Evolutionary conservation across 2,329 filamentous ascomycete genomes (phyloP).

Genomic region (Lasiodiplodia sp.): DNA sequence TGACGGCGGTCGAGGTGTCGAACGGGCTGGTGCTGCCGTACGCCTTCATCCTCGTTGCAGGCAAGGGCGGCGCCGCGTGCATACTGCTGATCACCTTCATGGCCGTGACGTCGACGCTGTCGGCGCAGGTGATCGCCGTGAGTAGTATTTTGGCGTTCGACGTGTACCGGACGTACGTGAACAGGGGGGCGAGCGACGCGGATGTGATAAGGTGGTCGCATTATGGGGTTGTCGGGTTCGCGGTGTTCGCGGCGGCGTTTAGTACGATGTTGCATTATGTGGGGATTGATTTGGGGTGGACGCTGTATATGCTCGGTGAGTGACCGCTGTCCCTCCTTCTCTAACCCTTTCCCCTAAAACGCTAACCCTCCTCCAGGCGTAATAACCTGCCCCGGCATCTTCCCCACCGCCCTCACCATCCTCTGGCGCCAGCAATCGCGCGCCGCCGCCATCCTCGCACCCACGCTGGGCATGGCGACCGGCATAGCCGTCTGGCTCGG

Average conservation of each 20-base stretch:
- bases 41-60: constrained; percentile 48
- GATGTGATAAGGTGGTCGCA: constrained; percentile 62
- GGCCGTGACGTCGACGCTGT: constrained; percentile 57
- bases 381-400: constrained; percentile 61
- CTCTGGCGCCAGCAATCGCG: constrained; percentile 61
- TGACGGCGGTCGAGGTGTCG: constrained; percentile 47
- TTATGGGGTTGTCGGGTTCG: constrained; percentile 61
- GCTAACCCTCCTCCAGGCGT: no score
- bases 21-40: constrained; percentile 50
- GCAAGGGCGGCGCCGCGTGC: constrained; percentile 48
- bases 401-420: constrained; percentile 62
- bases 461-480: constrained; percentile 58
- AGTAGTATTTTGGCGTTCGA: constrained; percentile 63
- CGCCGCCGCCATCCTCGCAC: constrained; percentile 58
- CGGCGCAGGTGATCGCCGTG: constrained; percentile 61
- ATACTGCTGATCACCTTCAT: constrained; percentile 47
- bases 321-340: no score
- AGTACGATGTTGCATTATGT: constrained; percentile 63
- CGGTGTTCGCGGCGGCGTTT: constrained; percentile 59
- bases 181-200: constrained; percentile 53
- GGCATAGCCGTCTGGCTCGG: constrained; percentile 63
- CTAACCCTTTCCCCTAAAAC: no score
- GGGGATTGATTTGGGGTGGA: constrained; percentile 63
- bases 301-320: constrained; percentile 58
- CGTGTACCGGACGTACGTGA: constrained; percentile 61